Conservation (phyloP, 805 yeast species). For the Zygoascus flipseniorum region DNA sequence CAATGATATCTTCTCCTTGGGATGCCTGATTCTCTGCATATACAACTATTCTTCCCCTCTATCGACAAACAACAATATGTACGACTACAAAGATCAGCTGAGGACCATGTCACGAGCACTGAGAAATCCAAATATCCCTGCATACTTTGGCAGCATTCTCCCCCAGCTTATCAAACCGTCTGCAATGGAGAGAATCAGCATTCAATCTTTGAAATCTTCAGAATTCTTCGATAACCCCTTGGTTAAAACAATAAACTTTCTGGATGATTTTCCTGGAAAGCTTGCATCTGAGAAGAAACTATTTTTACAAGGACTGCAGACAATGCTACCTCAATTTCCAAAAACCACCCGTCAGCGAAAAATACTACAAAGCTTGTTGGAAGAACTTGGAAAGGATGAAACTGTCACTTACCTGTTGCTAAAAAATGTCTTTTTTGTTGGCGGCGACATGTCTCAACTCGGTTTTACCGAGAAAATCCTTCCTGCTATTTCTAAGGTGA, state of each 20-base stretch:
- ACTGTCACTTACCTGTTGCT: slow-evolving; percentile 40
- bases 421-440: slow-evolving; percentile 52
- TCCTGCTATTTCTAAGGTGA: slow-evolving; percentile 35
- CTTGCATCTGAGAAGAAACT: slow-evolving; percentile 54
- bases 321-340: slow-evolving; percentile 51
- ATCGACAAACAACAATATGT: slow-evolving; percentile 43
- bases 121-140: slow-evolving; percentile 51
- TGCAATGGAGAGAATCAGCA: slow-evolving; percentile 48
- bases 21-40: slow-evolving; percentile 62
- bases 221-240: slow-evolving; percentile 76
- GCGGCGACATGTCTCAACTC: slow-evolving; percentile 59
- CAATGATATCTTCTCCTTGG: slow-evolving; percentile 80
- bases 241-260: slow-evolving; percentile 66
- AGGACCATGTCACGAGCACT: slow-evolving; percentile 27
- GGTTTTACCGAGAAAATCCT: slow-evolving; percentile 67
- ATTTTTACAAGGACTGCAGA: slow-evolving; percentile 58
- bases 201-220: slow-evolving; percentile 63
- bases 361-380: slow-evolving; percentile 60
- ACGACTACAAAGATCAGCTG: slow-evolving; percentile 40
- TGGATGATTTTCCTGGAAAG: slow-evolving; percentile 79
- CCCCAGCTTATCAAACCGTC: slow-evolving; percentile 48
- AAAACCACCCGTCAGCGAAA: slow-evolving; percentile 52
- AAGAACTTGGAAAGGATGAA: slow-evolving; percentile 35
- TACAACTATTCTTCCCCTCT: slow-evolving; percentile 46
- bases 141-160: slow-evolving; percentile 40